Percentiles rank a stretch among this genome's conserved stretches.
Evolutionary conservation across 352 stramenopile species (phyloP).

Genomic region (Thalassiosira mediterranea): DNA sequence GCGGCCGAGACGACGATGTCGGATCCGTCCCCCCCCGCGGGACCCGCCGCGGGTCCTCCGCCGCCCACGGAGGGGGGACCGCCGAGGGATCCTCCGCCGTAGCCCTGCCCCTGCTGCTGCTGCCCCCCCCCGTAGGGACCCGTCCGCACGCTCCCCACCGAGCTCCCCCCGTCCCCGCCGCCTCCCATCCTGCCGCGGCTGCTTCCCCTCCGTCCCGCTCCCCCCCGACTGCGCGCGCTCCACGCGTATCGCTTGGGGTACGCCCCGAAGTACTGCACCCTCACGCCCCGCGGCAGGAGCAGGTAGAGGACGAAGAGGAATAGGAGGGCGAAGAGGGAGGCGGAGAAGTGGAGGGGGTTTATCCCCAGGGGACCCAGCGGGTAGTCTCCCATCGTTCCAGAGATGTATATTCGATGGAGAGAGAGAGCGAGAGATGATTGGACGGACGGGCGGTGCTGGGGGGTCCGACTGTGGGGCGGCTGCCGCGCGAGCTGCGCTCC

Average conservation of each 20-base stretch:
- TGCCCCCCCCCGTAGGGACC: not conserved
- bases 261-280: slow-evolving; percentile 71
- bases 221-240: slow-evolving; percentile 50
- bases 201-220: slow-evolving; percentile 30
- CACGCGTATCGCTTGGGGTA: slow-evolving; percentile 80
- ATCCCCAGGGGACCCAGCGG: slow-evolving; percentile 59
- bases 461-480: too few species aligned
- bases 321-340: slow-evolving; percentile 56
- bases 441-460: too few species aligned
- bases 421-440: too few species aligned
- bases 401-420: too few species aligned
- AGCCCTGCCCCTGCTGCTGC: not conserved
- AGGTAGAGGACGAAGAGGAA: slow-evolving; percentile 78
- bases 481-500: too few species aligned
- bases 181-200: not conserved
- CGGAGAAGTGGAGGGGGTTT: slow-evolving; percentile 67
- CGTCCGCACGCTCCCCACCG: not conserved
- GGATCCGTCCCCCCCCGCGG: slow-evolving; percentile 32
- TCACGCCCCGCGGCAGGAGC: slow-evolving; percentile 57
- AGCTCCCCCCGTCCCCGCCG: not conserved
- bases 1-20: slow-evolving; percentile 76
- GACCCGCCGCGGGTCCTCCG: not conserved
- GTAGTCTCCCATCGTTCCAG: not conserved
- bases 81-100: not conserved
- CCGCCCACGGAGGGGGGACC: not conserved